Percentiles rank a stretch among this genome's conserved stretches.
phyloP scores from a whole-genome alignment of 176 grass and related monocot genomes.

The Lolium perenne region DNA sequence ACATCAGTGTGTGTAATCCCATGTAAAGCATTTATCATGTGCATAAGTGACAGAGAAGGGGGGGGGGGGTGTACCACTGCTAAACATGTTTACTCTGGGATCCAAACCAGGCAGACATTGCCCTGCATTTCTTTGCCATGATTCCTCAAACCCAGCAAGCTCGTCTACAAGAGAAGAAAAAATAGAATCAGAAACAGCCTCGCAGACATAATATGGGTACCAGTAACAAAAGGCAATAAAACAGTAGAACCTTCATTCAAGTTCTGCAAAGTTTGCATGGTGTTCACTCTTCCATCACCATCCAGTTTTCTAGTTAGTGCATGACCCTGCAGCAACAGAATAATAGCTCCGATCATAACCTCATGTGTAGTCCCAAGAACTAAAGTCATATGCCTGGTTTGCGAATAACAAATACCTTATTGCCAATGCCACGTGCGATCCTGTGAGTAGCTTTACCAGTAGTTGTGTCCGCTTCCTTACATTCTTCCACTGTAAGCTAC shows the following conservation, averaged over 20 bases:
- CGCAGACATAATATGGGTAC: background rate
- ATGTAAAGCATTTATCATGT: background rate
- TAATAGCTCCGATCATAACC: conserved; percentile 11
- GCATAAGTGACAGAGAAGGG: background rate
- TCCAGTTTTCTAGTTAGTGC: conserved; percentile 69
- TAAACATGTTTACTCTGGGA: conserved; percentile 43
- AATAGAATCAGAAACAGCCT: conserved; percentile 26
- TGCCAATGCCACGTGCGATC: conserved; percentile 74
- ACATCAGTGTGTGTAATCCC: background rate
- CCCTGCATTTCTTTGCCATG: conserved; percentile 65
- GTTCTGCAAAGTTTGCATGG: conserved; percentile 73
- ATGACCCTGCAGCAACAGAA: conserved; percentile 62
- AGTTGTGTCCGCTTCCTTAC: conserved; percentile 71
- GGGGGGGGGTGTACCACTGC: conserved; percentile 19
- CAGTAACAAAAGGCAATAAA: background rate
- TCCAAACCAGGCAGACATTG: conserved; percentile 53
- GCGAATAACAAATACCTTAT: conserved; percentile 57
- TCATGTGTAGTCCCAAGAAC: background rate
- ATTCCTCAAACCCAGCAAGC: conserved; percentile 62
- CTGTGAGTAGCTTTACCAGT: conserved; percentile 72
- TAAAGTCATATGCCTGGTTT: conserved; percentile 17
- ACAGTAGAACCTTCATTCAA: conserved; percentile 55
- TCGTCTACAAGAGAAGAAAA: conserved; percentile 50
- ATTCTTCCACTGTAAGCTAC: conserved; percentile 82
- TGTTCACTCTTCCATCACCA: conserved; percentile 56